phyloP scores from a whole-genome alignment of 805 yeast species.

The Dipodascus albidus region DNA sequence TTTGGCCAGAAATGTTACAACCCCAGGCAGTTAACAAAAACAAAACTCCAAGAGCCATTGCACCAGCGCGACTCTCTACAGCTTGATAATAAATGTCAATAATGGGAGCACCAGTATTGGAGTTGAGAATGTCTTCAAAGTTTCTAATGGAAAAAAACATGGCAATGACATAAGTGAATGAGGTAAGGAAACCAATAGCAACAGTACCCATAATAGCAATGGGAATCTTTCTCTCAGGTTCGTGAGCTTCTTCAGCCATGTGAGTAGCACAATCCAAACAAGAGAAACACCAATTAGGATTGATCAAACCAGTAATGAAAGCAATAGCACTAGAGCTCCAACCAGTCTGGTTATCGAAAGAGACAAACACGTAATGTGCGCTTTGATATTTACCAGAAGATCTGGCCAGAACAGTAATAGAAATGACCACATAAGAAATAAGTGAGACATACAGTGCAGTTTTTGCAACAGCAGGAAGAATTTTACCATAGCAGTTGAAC shows the following conservation, averaged over 20 bases:
- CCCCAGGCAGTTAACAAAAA: constrained; percentile 44
- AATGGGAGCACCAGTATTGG: constrained; percentile 52
- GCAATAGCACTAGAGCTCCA: constrained; percentile 51
- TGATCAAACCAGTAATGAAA: constrained; percentile 57
- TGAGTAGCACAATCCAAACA: constrained; percentile 65
- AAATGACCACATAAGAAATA: constrained; percentile 40
- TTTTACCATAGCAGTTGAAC: constrained; percentile 14
- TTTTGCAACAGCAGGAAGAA: constrained; percentile 40
- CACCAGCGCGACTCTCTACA: constrained; percentile 40
- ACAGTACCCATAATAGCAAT: constrained; percentile 52
- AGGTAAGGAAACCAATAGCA: constrained; percentile 52
- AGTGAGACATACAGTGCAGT: constrained; percentile 42
- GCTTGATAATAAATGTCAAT: constrained; percentile 54
- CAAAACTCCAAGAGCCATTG: constrained; percentile 34
- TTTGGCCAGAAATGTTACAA: constrained; percentile 48
- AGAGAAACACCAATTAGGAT: constrained; percentile 60
- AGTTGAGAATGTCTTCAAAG: constrained; percentile 35
- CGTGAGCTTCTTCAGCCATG: constrained; percentile 52
- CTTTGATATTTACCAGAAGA: constrained; percentile 41
- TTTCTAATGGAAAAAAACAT: constrained; percentile 45
- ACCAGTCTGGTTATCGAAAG: constrained; percentile 46
- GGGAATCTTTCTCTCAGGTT: constrained; percentile 50
- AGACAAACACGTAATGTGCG: constrained; percentile 42
- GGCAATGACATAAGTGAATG: constrained; percentile 22
- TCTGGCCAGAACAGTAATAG: constrained; percentile 41